Evolutionary conservation across 2,329 filamentous ascomycete genomes (phyloP), one percentile per base, ranked within the genome.

Genomic region (Venturiaceae sp.): DNA sequence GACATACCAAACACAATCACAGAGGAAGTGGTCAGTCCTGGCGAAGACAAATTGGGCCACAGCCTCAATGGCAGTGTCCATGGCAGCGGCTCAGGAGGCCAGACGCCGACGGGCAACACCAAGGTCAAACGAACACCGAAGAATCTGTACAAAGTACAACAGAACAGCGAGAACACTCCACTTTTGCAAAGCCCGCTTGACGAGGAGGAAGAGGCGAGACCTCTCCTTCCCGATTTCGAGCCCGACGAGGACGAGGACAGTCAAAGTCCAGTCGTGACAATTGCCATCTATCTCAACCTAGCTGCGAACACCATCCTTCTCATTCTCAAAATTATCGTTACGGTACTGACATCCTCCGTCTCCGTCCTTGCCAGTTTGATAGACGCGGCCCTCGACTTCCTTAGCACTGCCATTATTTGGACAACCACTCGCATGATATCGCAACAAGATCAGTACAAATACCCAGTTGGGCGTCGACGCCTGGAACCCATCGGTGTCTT

Each of bases 201-300:
- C 11, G 74, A 74, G n/a, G 71, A 72, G 23, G 73, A 74, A 74
- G 58, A 64, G 68, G 57, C 21, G 5, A 34, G 30, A 46, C 80
- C 80, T 11, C 79, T 86, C 59, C 82, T 90, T 44, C 87, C 86
- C 7, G 86, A 84, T 70, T 81, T 88, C 58, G 86, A 88, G 46
- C 72, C 74, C 0, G 80, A 83, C 60, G 87, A 91, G 63, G 86
- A 86, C 59, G 80, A 91, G 2, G 87, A 91, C 66, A 89, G 85
- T 62, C 80, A 84, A 53, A 85, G 86, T 60, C 83, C 81, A 16
- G 83, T 95, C 53, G 90, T 96, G 53, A 87, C 85, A n/a, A 68
- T 94, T 21, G 92, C 92, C 44, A 94, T 97, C 66, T 92, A 91
- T 70, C 75, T 95, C 70, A 96, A 95, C 68, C 81, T 95, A 53